These are phyloP conservation scores for Gossypium thurberi DNA, from an alignment of 345 rosid genomes.

Conservation along the genomic window DNA sequence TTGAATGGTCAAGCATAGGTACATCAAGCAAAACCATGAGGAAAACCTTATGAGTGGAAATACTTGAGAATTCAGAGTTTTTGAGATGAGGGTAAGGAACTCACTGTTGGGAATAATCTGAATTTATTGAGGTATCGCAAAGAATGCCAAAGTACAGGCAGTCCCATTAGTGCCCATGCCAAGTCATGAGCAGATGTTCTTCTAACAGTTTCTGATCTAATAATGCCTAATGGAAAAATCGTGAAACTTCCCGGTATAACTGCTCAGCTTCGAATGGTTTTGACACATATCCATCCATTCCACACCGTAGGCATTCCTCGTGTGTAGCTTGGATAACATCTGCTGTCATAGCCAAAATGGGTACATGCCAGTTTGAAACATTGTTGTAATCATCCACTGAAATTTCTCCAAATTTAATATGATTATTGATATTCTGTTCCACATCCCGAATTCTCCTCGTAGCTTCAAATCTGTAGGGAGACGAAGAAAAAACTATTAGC, in stretches of 20 bases:
- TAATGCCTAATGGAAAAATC: constrained; percentile 36
- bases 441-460: constrained; percentile 59
- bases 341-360: constrained; percentile 94
- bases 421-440: constrained; percentile 38
- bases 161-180: constrained; percentile 13
- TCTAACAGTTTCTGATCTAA: constrained; percentile 16
- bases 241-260: constrained; percentile 66
- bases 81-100: constrained; percentile 12
- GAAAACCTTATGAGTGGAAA: neutral
- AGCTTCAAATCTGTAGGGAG: constrained; percentile 59
- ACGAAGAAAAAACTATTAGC: neutral
- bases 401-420: constrained; percentile 29
- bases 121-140: constrained; percentile 11
- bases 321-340: constrained; percentile 92
- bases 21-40: neutral
- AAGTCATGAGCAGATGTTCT: constrained; percentile 10
- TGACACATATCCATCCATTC: constrained; percentile 93
- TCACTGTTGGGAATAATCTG: constrained; percentile 26
- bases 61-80: neutral
- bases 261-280: constrained; percentile 93
- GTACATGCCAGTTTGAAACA: constrained; percentile 46
- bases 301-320: constrained; percentile 52
- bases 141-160: constrained; percentile 17
- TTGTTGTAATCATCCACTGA: constrained; percentile 26
- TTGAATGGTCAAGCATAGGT: neutral